Conservation (phyloP, 306 rosid species). For the Dalbergia cultrata region DNA sequence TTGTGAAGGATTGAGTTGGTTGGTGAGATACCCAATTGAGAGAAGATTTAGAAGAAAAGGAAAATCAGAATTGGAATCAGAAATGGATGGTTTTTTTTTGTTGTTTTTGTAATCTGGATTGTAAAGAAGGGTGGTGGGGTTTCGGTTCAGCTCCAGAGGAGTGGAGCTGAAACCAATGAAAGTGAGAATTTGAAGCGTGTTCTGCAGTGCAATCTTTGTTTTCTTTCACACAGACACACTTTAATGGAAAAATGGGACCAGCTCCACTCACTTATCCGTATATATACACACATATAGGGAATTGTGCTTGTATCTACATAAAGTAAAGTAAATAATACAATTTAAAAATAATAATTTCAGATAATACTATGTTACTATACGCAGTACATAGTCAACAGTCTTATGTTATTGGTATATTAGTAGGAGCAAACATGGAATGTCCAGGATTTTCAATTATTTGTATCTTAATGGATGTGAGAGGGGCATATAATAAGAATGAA, state of each 20-base stretch:
- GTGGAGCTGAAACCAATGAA: constrained; percentile 56
- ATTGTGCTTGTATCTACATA: neutral
- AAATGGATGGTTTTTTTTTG: neutral
- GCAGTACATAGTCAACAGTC: neutral
- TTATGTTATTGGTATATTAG: neutral
- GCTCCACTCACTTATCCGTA: neutral
- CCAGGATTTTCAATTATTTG: neutral
- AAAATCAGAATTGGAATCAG: neutral
- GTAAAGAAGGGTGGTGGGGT: neutral
- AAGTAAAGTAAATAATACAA: neutral
- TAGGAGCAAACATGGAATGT: neutral
- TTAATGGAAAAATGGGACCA: neutral
- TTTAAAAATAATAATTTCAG: neutral
- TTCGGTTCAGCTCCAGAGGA: constrained; percentile 51
- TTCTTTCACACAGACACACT: neutral
- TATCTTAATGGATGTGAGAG: neutral
- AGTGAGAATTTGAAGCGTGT: constrained; percentile 3
- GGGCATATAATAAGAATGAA: neutral
- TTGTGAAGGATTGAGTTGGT: neutral
- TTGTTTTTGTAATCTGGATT: neutral
- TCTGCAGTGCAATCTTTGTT: constrained; percentile 25
- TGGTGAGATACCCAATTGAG: neutral
- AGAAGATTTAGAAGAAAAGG: neutral
- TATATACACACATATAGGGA: neutral
- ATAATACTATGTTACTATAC: neutral